phyloP scores from a whole-genome alignment of 192 early-diverging fungal genomes.

The Radiomyces spectabilis region DNA sequence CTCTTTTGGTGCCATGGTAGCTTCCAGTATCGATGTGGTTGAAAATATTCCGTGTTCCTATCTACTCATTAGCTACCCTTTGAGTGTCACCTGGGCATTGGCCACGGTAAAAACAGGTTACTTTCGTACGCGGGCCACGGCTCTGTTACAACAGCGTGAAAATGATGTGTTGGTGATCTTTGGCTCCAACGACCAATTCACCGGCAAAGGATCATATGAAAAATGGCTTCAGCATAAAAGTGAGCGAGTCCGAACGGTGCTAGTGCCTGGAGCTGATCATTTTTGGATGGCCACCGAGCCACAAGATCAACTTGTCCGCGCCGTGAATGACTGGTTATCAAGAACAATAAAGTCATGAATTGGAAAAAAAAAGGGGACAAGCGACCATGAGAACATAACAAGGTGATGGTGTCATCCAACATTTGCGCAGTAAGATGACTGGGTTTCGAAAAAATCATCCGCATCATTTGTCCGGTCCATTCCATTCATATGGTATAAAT shows the following conservation, averaged over 20 bases:
- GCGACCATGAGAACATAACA: no score
- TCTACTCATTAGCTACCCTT: constrained; percentile 11
- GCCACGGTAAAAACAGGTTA: neutral
- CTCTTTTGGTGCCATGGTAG: constrained; percentile 13
- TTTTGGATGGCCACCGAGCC: constrained; percentile 2
- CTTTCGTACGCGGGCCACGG: neutral
- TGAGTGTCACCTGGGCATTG: constrained; percentile 13
- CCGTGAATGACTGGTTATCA: neutral
- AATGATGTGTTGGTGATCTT: neutral
- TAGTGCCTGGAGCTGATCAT: constrained; percentile 7
- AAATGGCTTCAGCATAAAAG: neutral
- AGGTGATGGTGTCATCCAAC: no score
- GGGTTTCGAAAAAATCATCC: no score
- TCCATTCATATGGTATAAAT: no score
- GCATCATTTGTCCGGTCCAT: no score
- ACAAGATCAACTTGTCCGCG: neutral
- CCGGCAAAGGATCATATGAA: neutral
- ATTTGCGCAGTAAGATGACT: no score
- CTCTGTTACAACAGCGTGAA: neutral
- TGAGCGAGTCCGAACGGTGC: neutral
- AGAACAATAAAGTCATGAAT: neutral
- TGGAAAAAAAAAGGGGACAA: no score
- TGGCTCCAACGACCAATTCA: constrained; percentile 8
- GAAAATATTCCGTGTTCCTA: neutral
- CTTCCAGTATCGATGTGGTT: neutral